Percentiles rank a stretch among this genome's conserved stretches.
These are phyloP conservation scores for Malassezia nana DNA, from an alignment of 1,284 basidiomycete genomes.

Conservation along the genomic window DNA sequence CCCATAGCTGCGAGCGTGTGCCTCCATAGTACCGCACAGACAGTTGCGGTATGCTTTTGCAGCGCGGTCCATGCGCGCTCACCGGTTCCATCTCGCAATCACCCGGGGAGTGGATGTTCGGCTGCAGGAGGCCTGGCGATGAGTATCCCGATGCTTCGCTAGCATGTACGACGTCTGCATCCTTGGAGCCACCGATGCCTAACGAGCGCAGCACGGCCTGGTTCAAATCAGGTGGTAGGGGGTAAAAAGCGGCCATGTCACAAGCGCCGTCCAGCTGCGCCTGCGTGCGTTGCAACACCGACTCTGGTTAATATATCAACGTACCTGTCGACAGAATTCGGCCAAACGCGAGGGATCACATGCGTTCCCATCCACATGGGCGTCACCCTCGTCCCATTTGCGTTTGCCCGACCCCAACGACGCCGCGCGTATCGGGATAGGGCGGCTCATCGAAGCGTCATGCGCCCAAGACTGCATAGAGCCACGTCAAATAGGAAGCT, in stretches of 20 bases:
- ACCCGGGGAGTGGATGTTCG: conserved; percentile 5
- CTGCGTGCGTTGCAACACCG: conserved; percentile 1
- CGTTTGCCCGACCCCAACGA: background rate
- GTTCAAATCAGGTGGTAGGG: conserved; percentile 26
- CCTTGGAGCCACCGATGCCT: conserved; percentile 9
- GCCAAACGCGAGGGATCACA: background rate
- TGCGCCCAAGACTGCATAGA: background rate
- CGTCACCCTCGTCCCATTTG: background rate
- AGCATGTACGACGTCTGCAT: conserved; percentile 14
- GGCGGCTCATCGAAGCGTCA: background rate
- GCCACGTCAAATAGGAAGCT: background rate
- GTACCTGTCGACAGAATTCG: conserved; percentile 9
- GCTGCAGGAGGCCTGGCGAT: conserved; percentile 25
- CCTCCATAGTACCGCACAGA: conserved; percentile 30
- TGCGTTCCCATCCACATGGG: background rate
- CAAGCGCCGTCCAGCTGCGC: background rate
- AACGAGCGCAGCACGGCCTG: conserved; percentile 27
- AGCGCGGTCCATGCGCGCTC: conserved; percentile 25
- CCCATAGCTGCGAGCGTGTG: conserved; percentile 30
- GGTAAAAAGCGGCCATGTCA: conserved; percentile 24
- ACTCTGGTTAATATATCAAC: background rate
- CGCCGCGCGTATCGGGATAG: background rate
- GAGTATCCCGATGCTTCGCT: conserved; percentile 18
- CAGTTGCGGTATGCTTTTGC: conserved; percentile 36
- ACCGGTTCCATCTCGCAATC: conserved; percentile 21